Evolutionary conservation across 257 asterid species (phyloP).

Genomic region (Perilla frutescens): DNA sequence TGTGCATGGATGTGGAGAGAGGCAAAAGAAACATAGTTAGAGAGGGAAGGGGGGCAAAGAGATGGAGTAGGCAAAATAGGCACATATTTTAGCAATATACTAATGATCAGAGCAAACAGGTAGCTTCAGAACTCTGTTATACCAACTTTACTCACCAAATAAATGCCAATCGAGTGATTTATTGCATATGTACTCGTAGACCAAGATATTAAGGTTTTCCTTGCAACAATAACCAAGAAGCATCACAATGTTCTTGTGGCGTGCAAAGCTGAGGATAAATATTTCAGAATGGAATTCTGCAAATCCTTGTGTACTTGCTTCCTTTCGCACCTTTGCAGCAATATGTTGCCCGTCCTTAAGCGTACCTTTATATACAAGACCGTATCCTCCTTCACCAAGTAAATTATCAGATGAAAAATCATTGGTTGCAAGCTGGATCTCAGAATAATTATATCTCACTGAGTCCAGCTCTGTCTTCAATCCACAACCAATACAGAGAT

Average conservation of each 20-base stretch:
- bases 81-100: conserved; percentile 12
- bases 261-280: conserved; percentile 70
- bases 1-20: conserved; percentile 8
- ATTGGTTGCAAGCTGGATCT: conserved; percentile 73
- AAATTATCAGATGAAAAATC: conserved; percentile 65
- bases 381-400: conserved; percentile 92
- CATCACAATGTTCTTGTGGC: conserved; percentile 86
- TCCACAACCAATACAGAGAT: conserved; percentile 76
- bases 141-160: conserved; percentile 53
- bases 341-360: conserved; percentile 75
- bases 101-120: background rate
- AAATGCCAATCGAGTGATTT: conserved; percentile 85
- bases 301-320: conserved; percentile 77
- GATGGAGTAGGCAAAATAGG: background rate
- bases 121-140: background rate
- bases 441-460: conserved; percentile 65
- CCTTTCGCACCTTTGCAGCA: conserved; percentile 86
- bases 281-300: conserved; percentile 72
- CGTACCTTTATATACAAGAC: conserved; percentile 72
- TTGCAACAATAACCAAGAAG: conserved; percentile 85
- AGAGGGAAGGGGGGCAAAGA: background rate
- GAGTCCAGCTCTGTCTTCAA: conserved; percentile 67
- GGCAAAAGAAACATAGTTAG: background rate
- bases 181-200: conserved; percentile 79
- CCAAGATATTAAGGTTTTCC: conserved; percentile 76